These are phyloP conservation scores for Trametes versicolor DNA, from an alignment of 1,284 basidiomycete species.

Conservation along the genomic window DNA sequence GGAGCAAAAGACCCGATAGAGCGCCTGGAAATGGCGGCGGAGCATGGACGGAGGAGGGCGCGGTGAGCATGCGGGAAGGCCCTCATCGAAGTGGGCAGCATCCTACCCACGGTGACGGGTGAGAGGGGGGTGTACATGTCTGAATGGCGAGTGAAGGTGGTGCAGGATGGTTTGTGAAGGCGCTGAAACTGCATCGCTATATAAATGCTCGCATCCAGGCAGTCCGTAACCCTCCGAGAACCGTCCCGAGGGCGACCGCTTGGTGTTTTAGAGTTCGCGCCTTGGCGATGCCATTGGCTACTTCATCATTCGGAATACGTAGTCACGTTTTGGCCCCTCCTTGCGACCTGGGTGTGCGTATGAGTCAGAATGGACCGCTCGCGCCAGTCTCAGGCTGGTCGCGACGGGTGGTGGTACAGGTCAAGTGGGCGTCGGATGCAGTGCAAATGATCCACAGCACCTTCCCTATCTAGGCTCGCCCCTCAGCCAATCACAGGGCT, in stretches of 20 bases:
- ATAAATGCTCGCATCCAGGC: slow-evolving; percentile 26
- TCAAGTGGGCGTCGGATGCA: slow-evolving; percentile 1
- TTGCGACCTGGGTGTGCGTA: background rate
- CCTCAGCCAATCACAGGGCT: slow-evolving; percentile 6
- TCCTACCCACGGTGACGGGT: slow-evolving; percentile 26
- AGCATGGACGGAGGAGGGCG: slow-evolving; percentile 25
- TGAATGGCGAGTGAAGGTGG: background rate
- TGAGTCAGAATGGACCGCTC: slow-evolving; percentile 13
- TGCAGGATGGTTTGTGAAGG: background rate
- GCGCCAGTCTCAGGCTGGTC: background rate
- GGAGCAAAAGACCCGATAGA: slow-evolving; percentile 24
- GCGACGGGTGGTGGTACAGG: background rate
- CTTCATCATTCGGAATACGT: slow-evolving; percentile 10
- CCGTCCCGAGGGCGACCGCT: slow-evolving; percentile 37
- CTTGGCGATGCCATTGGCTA: slow-evolving; percentile 1
- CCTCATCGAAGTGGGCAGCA: slow-evolving; percentile 28
- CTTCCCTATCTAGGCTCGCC: slow-evolving; percentile 12
- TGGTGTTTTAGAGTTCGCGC: background rate
- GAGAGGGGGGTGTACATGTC: slow-evolving; percentile 28
- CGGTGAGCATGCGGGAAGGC: slow-evolving; percentile 26
- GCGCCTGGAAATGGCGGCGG: slow-evolving; percentile 29
- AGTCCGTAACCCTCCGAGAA: slow-evolving; percentile 39
- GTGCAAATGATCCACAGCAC: slow-evolving; percentile 18
- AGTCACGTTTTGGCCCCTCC: background rate
- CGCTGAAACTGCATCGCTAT: slow-evolving; percentile 23